Base-by-base conservation (phyloP, 2,329 filamentous ascomycete genomes). In the Exophiala aquamarina region DNA sequence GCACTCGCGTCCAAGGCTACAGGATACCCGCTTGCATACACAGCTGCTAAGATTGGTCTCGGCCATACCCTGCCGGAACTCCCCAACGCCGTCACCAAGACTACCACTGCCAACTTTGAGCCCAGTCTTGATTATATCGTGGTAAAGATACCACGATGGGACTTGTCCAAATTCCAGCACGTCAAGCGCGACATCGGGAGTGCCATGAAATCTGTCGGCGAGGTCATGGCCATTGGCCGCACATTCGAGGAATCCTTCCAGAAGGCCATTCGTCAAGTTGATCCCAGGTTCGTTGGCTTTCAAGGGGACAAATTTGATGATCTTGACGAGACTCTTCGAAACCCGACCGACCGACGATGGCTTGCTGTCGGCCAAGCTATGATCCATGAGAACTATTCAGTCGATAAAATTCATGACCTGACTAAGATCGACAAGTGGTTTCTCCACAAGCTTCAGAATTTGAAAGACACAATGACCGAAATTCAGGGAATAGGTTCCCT, bases 391-490 rank as follows among this genome's bases (percentile, higher is more conserved):
- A 86, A 87, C 70, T 98, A 98, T 77, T 83, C 88, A 2, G 90
- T 96, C 37, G 92, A 98, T 57, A 84, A 81, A 68, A 79, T 98
- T 13, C 90, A 97, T 66, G 89, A 96, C 5, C 76, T 98, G 60
- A 95, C 87, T 73, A 96, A 95, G 79, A 98, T 98, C 63, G 93
- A 97, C 76, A 95, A 95, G 73, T 97, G 93, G 93, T 98, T 98
- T 79, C 74, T 98, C 61, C 83, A 96, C 83, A 97, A 98, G 81
- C 83, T 98, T 41, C 85, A 95, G 74, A 97, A 97, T 76, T 88
- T 98, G 62, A 93, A 95, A 42, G 82, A 97, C 70, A 91, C 87
- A 74, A 89, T 87, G 50, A 83, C 82, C 58, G 88, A 95, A 67
- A 82, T 98, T 54, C 82, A 95, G 73, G 82, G 86, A 23, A 83